Evolutionary conservation across 2,329 filamentous ascomycete genomes (phyloP).

Genomic region (Aspergillus niger): DNA sequence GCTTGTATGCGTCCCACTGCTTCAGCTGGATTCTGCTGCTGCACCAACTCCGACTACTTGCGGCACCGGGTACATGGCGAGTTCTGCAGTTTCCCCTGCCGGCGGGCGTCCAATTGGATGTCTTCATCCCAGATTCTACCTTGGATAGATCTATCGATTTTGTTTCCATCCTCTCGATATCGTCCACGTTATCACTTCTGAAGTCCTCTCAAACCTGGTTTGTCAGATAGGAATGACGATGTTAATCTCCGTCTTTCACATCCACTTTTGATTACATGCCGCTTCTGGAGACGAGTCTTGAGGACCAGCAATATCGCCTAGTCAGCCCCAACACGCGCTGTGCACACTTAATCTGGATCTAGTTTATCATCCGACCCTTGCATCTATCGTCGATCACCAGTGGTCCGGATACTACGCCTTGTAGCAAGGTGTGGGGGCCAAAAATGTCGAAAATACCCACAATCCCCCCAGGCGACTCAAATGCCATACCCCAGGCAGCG

Average conservation of each 20-base stretch:
- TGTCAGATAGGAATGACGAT: not conserved
- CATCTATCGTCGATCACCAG: constrained; percentile 1
- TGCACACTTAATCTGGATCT: not conserved
- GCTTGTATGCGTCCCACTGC: constrained; percentile 15
- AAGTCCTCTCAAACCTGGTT: not conserved
- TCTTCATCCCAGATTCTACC: constrained; percentile 3
- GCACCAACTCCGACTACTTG: constrained; percentile 7
- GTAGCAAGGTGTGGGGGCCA: constrained; percentile 1
- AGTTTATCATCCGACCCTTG: not conserved
- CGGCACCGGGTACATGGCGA: constrained; percentile 5
- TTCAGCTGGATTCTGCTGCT: constrained; percentile 8
- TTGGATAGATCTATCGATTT: not conserved
- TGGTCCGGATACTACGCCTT: not conserved
- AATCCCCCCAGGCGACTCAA: constrained; percentile 23
- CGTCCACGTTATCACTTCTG: not conserved
- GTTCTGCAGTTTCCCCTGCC: constrained; percentile 8
- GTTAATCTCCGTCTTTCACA: not conserved
- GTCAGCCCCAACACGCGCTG: not conserved
- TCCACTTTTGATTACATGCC: not conserved
- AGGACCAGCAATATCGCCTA: not conserved
- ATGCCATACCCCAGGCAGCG: constrained; percentile 20
- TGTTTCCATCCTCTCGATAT: not conserved
- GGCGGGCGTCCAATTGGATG: constrained; percentile 13
- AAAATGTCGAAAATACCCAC: constrained; percentile 32
- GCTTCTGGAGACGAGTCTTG: not conserved